Evolutionary conservation across 768 basidiomycete species (phyloP), one percentile per base, ranked within the genome.

Genomic region (Hericium coralloides): DNA sequence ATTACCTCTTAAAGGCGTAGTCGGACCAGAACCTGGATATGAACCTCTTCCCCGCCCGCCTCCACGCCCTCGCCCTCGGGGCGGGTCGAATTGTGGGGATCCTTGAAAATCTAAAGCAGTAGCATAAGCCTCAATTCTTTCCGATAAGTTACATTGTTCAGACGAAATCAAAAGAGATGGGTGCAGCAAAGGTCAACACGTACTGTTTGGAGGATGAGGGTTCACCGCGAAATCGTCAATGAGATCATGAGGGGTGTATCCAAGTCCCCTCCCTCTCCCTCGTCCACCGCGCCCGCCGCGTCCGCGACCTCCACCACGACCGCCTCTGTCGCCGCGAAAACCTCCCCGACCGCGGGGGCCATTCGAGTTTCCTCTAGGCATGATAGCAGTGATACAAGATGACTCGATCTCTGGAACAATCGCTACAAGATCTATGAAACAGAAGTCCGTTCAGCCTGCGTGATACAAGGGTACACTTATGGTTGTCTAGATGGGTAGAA

Each of bases 201-300:
- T 4, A 14, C 15, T 38, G 37, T 37, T 38, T 22, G 36, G 10
- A 31, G 36, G 25, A 26, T 1, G 52, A 18, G 18, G 7, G 26
- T 37, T n/a, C 36, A 37, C 1, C 20, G 12, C 15, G 20, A 14
- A 22, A 37, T 37, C 52, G 31, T 36, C n/a, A 12, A 18, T 18
- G n/a, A 31, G 31, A 38, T 36, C 52, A 1, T 18, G 37, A 38
- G 31, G 52, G 37, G 31, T n/a, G 26, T 59, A 57, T 8, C 63
- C 62, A 6, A 63, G 63, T 23, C 65, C 62, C n/a, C 65, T 49
- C n/a, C 69, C 63, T 38, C 68, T 59, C n/a, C 69, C 66, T 39
- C 69, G 69, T 36, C 63, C 58, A n/a, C 69, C 59, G 38, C 67
- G 61, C 14, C 61, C 63, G 14, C 64, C 53, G 7, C 39, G 52